Base-by-base conservation (phyloP, 495 filamentous ascomycete genomes). In the Halenospora varia region DNA sequence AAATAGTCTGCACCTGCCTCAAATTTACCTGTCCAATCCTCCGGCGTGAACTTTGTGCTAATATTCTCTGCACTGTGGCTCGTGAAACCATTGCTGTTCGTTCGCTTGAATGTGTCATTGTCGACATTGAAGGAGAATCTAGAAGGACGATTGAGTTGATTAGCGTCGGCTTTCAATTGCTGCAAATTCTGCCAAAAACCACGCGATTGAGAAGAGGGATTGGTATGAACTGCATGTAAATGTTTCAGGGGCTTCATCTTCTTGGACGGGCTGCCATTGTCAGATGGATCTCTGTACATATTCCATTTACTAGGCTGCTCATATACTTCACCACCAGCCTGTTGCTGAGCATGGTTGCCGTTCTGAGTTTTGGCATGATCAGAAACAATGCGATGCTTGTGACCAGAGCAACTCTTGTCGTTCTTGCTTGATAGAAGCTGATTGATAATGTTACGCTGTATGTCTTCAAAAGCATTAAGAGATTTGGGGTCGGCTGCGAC, bases 61-160 rank as follows among this genome's bases (percentile, higher is more conserved):
- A 96, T 86, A 59, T 85, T 84, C 62, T 90, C 88, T 26, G 84
- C 76, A 65, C 85, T 91, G 48, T 76, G 79, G 51, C 80, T 82
- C 48, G 74, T 46, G 51, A 66, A 59, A 22, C 68, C 25, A 58
- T 62, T 18, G 58, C 49, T 58, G 2, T 58, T 55, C 13, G 71
- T 68, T 18, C 65, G 48, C 10, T 66, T 41, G 57, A 70, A 78
- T n/a, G 67, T 56, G 18, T 73, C 69, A 45, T 75, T 68, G 52
- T 70, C 66, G 53, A 66, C 26, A 52, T 72, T 64, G 55, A 82
- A 74, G 41, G 68, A 66, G 52, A 85, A 84, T 66, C 83, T 86
- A 72, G 19, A 17, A 50, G 10, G 40, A 26, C 10, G 4, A 47
- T 4, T n/a, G 26, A 4, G 8, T 1, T 41, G 3, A 56, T 65